Conservation (phyloP, 2,329 filamentous ascomycete genomes). For the Pestalotiopsis sp. region DNA sequence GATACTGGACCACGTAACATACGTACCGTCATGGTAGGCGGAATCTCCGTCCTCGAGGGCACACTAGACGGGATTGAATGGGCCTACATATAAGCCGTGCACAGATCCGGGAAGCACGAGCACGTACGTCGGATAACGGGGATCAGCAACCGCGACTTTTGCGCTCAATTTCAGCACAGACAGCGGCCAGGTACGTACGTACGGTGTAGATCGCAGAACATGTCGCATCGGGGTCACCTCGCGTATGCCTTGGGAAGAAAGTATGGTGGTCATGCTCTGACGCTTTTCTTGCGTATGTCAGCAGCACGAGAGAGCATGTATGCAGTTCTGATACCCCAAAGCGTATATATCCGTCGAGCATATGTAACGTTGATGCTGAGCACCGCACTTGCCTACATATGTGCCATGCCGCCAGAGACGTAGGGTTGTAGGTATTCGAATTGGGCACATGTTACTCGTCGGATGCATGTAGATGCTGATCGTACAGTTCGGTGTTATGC, state of each 20-base stretch:
- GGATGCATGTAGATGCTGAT: neutral
- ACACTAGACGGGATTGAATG: neutral
- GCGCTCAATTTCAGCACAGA: neutral
- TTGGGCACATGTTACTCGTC: neutral
- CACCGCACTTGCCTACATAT: neutral
- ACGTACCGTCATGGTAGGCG: neutral
- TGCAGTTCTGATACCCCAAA: neutral
- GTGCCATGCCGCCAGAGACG: neutral
- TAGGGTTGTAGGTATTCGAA: neutral
- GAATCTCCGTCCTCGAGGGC: neutral
- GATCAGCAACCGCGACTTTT: neutral
- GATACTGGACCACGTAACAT: neutral
- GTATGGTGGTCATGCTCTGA: constrained; percentile 5
- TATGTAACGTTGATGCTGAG: neutral
- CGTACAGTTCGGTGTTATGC: neutral
- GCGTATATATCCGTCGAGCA: constrained; percentile 3
- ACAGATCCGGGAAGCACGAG: neutral
- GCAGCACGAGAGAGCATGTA: neutral
- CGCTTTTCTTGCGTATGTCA: neutral
- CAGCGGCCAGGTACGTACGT: neutral
- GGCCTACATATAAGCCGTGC: neutral
- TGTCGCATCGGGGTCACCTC: neutral
- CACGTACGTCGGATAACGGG: neutral
- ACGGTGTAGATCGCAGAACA: neutral
- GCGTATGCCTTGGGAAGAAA: neutral